phyloP scores from a whole-genome alignment of 2,329 filamentous ascomycete species.

The Chaetomium sp. region DNA sequence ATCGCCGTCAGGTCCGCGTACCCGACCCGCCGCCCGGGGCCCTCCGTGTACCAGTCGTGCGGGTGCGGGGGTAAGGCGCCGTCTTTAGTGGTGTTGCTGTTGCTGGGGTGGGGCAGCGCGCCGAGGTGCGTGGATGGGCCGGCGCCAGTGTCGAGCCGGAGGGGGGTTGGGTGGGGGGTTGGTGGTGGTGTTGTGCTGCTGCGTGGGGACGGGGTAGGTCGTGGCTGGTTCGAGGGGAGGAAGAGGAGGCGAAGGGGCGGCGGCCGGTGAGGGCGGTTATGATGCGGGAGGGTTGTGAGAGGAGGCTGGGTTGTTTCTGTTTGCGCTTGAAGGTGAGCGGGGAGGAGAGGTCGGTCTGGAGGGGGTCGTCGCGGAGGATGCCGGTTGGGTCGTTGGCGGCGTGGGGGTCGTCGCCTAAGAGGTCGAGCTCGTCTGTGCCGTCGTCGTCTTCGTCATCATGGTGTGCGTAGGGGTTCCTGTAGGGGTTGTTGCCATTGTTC shows the following conservation, averaged over 20 bases:
- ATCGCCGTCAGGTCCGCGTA: slow-evolving; percentile 98
- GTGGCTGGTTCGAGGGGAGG: slow-evolving; percentile 19
- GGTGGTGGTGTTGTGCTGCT: not conserved
- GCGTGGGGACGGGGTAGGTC: slow-evolving; percentile 1
- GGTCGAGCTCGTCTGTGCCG: slow-evolving; percentile 50
- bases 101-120: slow-evolving; percentile 2
- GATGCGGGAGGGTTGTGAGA: slow-evolving; percentile 51
- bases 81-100: slow-evolving; percentile 32
- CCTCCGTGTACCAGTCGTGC: slow-evolving; percentile 86
- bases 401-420: slow-evolving; percentile 47
- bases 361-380: slow-evolving; percentile 59
- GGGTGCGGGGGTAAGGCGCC: slow-evolving; percentile 36
- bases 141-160: not conserved
- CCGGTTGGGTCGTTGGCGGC: slow-evolving; percentile 36
- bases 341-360: slow-evolving; percentile 52
- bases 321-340: slow-evolving; percentile 73
- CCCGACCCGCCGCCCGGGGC: slow-evolving; percentile 83
- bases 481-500: not conserved
- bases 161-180: slow-evolving; percentile 14
- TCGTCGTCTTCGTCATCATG: slow-evolving; percentile 15
- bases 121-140: slow-evolving; percentile 15
- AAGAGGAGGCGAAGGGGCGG: slow-evolving; percentile 34
- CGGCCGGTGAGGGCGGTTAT: slow-evolving; percentile 52
- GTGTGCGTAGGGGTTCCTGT: slow-evolving; percentile 6
- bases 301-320: slow-evolving; percentile 53